phyloP scores from a whole-genome alignment of 441 rosid species.

The Gossypium lobatum region DNA sequence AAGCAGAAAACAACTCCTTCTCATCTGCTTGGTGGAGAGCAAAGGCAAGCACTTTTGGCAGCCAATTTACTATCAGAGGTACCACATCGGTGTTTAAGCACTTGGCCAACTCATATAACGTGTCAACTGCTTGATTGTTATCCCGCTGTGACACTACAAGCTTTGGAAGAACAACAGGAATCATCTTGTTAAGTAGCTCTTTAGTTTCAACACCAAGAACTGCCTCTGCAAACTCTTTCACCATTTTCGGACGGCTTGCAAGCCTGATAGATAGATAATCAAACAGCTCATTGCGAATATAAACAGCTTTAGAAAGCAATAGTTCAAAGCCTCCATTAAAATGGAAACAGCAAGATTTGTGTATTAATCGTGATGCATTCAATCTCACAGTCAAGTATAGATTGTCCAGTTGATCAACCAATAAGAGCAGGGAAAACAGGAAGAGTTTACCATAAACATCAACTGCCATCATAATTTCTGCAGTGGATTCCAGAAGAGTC shows the following conservation, averaged over 20 bases:
- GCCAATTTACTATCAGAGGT: conserved; percentile 79
- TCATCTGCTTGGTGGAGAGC: conserved; percentile 76
- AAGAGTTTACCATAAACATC: conserved; percentile 63
- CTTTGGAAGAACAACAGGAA: conserved; percentile 90
- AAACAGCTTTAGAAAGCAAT: conserved; percentile 55
- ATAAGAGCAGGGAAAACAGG: conserved; percentile 61
- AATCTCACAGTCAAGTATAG: conserved; percentile 60
- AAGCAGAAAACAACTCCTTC: conserved; percentile 58
- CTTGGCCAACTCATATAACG: conserved; percentile 69
- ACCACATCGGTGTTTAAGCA: conserved; percentile 65
- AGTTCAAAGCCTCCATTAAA: conserved; percentile 72
- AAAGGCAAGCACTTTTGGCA: conserved; percentile 94
- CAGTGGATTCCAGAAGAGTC: conserved; percentile 73
- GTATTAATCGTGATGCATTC: conserved; percentile 69
- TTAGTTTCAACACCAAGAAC: conserved; percentile 67
- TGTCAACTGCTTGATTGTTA: conserved; percentile 54
- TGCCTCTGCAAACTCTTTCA: conserved; percentile 92
- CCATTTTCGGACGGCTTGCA: conserved; percentile 59
- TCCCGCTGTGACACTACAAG: conserved; percentile 79
- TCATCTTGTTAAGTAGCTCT: conserved; percentile 73
- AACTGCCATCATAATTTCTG: conserved; percentile 75
- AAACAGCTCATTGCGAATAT: conserved; percentile 62
- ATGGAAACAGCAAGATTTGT: conserved; percentile 68
- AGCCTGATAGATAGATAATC: conserved; percentile 62
- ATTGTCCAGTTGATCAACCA: conserved; percentile 93